Evolutionary conservation across 2,329 filamentous ascomycete genomes (phyloP).

Genomic region (Monilinia laxa): DNA sequence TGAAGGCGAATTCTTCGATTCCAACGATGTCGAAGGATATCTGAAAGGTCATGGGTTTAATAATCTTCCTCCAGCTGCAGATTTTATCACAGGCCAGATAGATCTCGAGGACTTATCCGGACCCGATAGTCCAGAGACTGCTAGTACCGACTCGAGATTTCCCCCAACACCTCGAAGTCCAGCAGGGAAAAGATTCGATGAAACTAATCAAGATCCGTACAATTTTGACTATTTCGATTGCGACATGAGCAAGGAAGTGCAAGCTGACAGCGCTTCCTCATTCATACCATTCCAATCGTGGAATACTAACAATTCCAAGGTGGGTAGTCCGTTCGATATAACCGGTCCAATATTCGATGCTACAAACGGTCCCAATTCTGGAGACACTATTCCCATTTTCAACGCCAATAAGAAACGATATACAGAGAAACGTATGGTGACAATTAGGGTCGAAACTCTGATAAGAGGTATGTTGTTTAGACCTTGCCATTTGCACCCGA

Average conservation of each 20-base stretch:
- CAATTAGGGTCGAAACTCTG: conserved; percentile 38
- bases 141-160: conserved; percentile 26
- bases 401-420: conserved; percentile 11
- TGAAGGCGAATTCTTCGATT: conserved; percentile 74
- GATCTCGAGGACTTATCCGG: conserved; percentile 39
- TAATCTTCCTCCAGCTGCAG: conserved; percentile 57
- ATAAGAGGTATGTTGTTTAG: conserved; percentile 37
- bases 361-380: not conserved
- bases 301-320: not conserved
- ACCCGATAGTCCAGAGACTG: conserved; percentile 20
- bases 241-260: not conserved
- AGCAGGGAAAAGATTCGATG: conserved; percentile 18
- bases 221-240: conserved; percentile 1
- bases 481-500: not conserved
- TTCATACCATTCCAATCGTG: conserved; percentile 9
- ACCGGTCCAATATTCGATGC: conserved; percentile 10
- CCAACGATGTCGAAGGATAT: conserved; percentile 74
- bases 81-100: conserved; percentile 60
- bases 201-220: not conserved
- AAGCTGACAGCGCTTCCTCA: not conserved
- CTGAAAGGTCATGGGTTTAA: conserved; percentile 61
- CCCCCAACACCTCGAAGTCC: conserved; percentile 34
- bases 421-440: conserved; percentile 32
- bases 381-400: conserved; percentile 10
- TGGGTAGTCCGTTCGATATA: conserved; percentile 7